Conservation (phyloP, 2,329 filamentous ascomycete species). For the Botrytis sinoallii region DNA sequence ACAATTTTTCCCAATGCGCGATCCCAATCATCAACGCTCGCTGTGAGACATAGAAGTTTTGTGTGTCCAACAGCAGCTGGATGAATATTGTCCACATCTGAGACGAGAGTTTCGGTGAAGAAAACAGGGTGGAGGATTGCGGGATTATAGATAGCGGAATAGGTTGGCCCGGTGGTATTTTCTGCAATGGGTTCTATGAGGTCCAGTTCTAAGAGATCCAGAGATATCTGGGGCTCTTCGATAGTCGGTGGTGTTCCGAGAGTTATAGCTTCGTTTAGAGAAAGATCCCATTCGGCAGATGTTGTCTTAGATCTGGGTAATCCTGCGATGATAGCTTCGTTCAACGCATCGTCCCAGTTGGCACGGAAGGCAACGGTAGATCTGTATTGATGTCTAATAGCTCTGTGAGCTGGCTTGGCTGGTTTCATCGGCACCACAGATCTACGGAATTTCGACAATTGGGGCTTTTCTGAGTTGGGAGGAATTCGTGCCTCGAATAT, state of each 20-base stretch:
- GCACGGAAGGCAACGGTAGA: conserved; percentile 21
- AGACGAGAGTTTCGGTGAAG: conserved; percentile 22
- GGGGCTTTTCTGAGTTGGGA: conserved; percentile 5
- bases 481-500: conserved; percentile 28
- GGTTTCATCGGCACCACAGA: conserved; percentile 6
- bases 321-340: conserved; percentile 30
- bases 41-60: conserved; percentile 3
- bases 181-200: neutral
- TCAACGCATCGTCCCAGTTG: conserved; percentile 32
- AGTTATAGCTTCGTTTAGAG: conserved; percentile 24
- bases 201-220: too few relatives aligned
- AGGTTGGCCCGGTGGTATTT: neutral
- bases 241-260: conserved; percentile 19
- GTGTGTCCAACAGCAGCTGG: conserved; percentile 24
- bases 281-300: conserved; percentile 26
- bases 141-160: conserved; percentile 20
- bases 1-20: conserved; percentile 26
- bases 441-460: conserved; percentile 19
- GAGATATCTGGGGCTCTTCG: neutral
- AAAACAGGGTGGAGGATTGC: conserved; percentile 26
- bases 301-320: conserved; percentile 8
- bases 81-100: conserved; percentile 20
- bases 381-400: conserved; percentile 26
- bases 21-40: conserved; percentile 27
- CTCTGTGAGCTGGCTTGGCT: conserved; percentile 16